A percentile compares a stretch with the other conserved stretches of the same genome.
These are phyloP conservation scores for Chernovozyma aurita DNA, from an alignment of 1,139 yeast species.

Conservation along the genomic window DNA sequence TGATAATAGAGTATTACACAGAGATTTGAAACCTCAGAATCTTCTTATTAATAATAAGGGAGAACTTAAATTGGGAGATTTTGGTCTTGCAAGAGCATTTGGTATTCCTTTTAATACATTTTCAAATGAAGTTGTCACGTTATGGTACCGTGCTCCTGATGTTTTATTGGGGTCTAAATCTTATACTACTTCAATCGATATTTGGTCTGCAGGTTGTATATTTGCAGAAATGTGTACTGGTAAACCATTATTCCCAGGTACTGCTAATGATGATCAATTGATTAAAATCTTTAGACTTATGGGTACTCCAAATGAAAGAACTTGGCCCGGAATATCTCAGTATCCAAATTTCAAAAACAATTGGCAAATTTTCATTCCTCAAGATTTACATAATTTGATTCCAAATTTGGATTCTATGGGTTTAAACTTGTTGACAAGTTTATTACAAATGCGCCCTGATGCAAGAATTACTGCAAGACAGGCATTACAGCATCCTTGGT, in stretches of 20 bases:
- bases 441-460: constrained; percentile 91
- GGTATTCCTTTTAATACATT: constrained; percentile 98
- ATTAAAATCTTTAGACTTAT: constrained; percentile 81
- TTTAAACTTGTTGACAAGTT: constrained; percentile 67
- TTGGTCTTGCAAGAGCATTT: constrained; percentile 95
- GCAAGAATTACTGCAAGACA: constrained; percentile 86
- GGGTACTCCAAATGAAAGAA: constrained; percentile 95
- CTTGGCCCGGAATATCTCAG: constrained; percentile 92
- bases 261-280: constrained; percentile 92
- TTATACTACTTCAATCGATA: constrained; percentile 92
- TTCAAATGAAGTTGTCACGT: constrained; percentile 93
- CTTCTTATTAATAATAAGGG: constrained; percentile 84
- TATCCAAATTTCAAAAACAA: constrained; percentile 82
- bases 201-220: constrained; percentile 99
- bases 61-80: constrained; percentile 91
- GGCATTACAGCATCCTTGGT: constrained; percentile 95
- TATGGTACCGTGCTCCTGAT: constrained; percentile 99
- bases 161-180: constrained; percentile 92
- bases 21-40: constrained; percentile 95
- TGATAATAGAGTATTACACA: constrained; percentile 88
- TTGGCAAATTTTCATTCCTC: constrained; percentile 77
- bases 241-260: constrained; percentile 94
- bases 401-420: constrained; percentile 80
- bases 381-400: constrained; percentile 72
- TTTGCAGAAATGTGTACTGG: constrained; percentile 98